Conservation (phyloP, 768 basidiomycete species). For the Naganishia randhawae region DNA sequence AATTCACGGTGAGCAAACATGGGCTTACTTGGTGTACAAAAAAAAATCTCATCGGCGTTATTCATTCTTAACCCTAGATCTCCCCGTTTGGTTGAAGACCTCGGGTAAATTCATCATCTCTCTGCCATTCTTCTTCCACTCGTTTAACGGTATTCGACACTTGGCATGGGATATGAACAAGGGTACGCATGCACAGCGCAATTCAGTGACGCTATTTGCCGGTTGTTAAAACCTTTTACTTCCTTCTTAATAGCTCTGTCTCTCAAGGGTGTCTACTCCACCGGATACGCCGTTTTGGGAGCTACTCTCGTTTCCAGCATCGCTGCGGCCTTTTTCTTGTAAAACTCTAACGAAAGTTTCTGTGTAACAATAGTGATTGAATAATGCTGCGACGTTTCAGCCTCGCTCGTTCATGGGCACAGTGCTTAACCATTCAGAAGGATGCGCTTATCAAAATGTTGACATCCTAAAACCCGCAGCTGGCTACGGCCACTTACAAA, state of each 20-base stretch:
- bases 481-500: too few species aligned
- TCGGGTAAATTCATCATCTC: slow-evolving; percentile 74
- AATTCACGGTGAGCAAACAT: slow-evolving; percentile 52
- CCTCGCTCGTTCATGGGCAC: background rate
- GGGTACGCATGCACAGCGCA: slow-evolving; percentile 60
- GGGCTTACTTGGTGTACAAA: background rate
- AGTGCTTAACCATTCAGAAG: too few species aligned
- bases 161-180: slow-evolving; percentile 82
- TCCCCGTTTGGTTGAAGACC: slow-evolving; percentile 75
- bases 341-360: slow-evolving; percentile 10
- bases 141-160: slow-evolving; percentile 84
- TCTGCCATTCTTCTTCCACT: slow-evolving; percentile 84
- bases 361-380: slow-evolving; percentile 9
- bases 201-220: background rate
- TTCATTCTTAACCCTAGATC: slow-evolving; percentile 41
- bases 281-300: slow-evolving; percentile 80
- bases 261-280: slow-evolving; percentile 71
- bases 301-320: slow-evolving; percentile 71
- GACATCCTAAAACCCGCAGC: too few species aligned
- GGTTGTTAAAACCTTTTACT: background rate
- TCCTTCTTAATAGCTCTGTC: slow-evolving; percentile 60
- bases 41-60: background rate
- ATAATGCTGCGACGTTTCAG: background rate
- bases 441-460: too few species aligned
- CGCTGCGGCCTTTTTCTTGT: slow-evolving; percentile 58